phyloP scores from a whole-genome alignment of 208 protist species.

The Acanthamoeba castellanii region DNA sequence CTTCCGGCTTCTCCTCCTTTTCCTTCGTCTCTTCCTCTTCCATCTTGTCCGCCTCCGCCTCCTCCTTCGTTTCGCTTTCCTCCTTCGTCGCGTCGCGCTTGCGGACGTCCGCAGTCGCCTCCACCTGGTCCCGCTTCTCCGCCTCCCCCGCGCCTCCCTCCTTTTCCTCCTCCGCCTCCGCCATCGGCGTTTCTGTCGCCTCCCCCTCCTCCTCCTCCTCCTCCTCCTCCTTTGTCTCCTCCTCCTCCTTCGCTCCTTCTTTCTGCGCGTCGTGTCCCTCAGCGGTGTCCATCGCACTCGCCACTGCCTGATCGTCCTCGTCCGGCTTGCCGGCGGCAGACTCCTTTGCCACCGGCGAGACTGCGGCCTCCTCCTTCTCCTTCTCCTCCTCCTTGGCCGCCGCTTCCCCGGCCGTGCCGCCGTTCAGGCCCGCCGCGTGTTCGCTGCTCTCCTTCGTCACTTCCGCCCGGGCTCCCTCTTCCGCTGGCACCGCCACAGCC shows the following conservation, averaged over 20 bases:
- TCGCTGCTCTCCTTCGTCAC: no score
- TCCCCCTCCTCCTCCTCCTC: neutral
- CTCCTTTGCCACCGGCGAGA: neutral
- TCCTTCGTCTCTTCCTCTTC: neutral
- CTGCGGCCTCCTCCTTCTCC: neutral
- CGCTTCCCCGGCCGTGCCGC: neutral
- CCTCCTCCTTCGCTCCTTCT: neutral
- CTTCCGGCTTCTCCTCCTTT: neutral
- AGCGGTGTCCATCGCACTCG: neutral
- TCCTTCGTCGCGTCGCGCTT: no score
- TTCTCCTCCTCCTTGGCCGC: neutral
- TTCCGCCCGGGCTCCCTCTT: no score
- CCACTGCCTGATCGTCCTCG: neutral
- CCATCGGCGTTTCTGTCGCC: neutral
- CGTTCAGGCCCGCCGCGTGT: no score
- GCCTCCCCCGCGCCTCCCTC: neutral
- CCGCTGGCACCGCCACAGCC: no score
- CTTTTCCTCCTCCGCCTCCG: neutral
- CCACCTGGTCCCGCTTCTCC: neutral
- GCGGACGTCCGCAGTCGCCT: neutral
- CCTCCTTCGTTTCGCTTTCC: neutral
- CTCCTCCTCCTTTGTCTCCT: neutral
- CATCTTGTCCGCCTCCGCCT: neutral
- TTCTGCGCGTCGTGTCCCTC: neutral
- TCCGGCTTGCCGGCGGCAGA: neutral